Conservation (phyloP, 805 yeast species). For the Kregervanrija delftensis region DNA sequence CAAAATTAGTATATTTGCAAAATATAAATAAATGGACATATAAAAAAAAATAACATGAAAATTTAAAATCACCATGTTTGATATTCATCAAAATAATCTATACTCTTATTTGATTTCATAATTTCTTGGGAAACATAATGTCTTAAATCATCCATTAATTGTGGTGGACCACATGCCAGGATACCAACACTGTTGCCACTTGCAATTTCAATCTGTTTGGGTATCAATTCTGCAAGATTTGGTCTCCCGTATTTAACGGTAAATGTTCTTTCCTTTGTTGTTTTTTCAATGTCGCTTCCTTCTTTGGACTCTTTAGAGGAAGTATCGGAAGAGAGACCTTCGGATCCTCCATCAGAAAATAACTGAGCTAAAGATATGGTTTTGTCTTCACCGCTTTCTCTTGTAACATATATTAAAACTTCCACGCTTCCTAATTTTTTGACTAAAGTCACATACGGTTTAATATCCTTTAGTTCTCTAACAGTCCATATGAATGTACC, state of each 20-base stretch:
- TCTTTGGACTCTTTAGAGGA: slow-evolving; percentile 4
- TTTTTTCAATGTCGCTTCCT: slow-evolving; percentile 5
- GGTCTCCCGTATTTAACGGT: slow-evolving; percentile 38
- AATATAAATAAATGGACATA: too few relatives aligned
- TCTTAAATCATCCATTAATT: slow-evolving; percentile 46
- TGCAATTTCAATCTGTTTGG: slow-evolving; percentile 26
- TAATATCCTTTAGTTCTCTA: slow-evolving; percentile 39
- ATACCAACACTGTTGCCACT: slow-evolving; percentile 34
- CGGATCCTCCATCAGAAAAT: not conserved
- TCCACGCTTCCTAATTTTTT: slow-evolving; percentile 19
- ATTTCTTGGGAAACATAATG: slow-evolving; percentile 37
- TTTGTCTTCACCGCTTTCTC: slow-evolving; percentile 16
- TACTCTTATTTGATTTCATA: slow-evolving; percentile 36
- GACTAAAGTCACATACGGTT: slow-evolving; percentile 31
- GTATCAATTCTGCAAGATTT: slow-evolving; percentile 26
- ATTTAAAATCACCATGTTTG: slow-evolving; percentile 56
- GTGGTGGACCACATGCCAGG: slow-evolving; percentile 40
- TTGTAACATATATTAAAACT: slow-evolving; percentile 32
- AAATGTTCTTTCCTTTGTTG: slow-evolving; percentile 8
- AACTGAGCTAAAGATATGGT: not conserved
- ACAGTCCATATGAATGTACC: slow-evolving; percentile 56
- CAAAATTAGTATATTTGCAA: too few relatives aligned
- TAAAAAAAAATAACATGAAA: too few relatives aligned
- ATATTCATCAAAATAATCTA: slow-evolving; percentile 69
- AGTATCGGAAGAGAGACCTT: not conserved